These are phyloP conservation scores for Cystoderma amianthinum DNA, from an alignment of 768 basidiomycete genomes.

Conservation along the genomic window DNA sequence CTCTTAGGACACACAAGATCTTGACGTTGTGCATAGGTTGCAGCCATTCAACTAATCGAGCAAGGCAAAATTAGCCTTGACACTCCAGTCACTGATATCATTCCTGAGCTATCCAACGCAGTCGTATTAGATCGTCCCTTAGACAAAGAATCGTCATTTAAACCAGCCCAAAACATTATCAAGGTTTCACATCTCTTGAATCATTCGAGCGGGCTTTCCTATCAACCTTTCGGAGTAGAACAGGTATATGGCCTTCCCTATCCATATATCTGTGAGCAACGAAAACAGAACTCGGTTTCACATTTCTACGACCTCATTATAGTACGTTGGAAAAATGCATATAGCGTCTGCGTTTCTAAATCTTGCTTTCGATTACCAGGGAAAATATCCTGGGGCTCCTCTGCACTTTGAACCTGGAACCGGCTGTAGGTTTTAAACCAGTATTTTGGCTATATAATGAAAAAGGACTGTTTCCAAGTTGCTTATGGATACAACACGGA, in stretches of 20 bases:
- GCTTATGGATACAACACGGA: constrained; percentile 22
- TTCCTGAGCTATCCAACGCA: constrained; percentile 18
- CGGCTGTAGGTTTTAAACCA: constrained; percentile 11
- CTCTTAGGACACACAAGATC: not conserved
- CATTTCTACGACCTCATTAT: constrained; percentile 13
- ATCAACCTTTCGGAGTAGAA: constrained; percentile 10
- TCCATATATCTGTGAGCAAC: constrained; percentile 15
- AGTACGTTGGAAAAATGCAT: constrained; percentile 6
- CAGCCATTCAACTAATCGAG: constrained; percentile 23
- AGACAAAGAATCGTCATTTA: constrained; percentile 11
- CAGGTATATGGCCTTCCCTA: constrained; percentile 6
- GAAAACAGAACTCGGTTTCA: constrained; percentile 11
- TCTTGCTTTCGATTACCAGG: constrained; percentile 8
- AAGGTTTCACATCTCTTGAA: constrained; percentile 21
- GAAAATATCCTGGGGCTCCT: constrained; percentile 14
- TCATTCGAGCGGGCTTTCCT: constrained; percentile 22
- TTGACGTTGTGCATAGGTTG: constrained; percentile 12
- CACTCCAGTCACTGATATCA: constrained; percentile 14
- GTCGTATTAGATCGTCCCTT: constrained; percentile 12
- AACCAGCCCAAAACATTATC: constrained; percentile 14
- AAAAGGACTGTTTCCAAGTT: constrained; percentile 9
- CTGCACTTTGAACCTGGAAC: constrained; percentile 24
- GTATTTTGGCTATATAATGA: not conserved
- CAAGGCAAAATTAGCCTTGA: constrained; percentile 16
- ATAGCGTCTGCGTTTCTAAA: not conserved